Evolutionary conservation across 257 asterid genomes (phyloP), one percentile per base, ranked within the genome.

Genomic region (Nicotiana obtusifolia): DNA sequence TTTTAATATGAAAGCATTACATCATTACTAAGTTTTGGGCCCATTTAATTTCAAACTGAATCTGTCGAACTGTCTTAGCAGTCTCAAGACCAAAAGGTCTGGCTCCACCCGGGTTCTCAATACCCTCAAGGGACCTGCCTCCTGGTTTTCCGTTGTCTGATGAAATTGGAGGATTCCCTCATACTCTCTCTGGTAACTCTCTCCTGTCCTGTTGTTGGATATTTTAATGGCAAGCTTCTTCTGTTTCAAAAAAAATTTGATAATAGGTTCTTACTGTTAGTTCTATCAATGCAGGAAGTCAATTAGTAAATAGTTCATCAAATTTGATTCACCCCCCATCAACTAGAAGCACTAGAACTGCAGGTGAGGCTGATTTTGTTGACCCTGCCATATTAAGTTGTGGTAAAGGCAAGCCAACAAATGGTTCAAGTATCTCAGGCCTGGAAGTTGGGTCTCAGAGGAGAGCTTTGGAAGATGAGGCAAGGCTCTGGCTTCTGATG

Each of bases 81-180:
- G 99, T 84, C 75, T 82, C 84, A 69, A 92, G 93, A 85, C 52
- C 91, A 76, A 98, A 90, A 85, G 83, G 89, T 85, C 83, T 90
- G 86, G 93, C 90, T 82, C 98, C 99, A 1, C 97, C 99, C 24
- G 97, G 99, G 35, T 91, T 95, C 90, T 83, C 94, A 4, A 83
- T 86, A 81, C 88, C 94, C 83, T 82, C 91, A 49, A 89, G 97
- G 86, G 97, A 90, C 80, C 92, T 93, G 69, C 98, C 98, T 76
- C 97, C 97, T 20, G 97, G 98, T 52, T 95, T 93, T 85, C 87
- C 93, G 2, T 24, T 90, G 76, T 62, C 86, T 56, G 95, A 91
- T 76, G 90, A 92, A 82, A 81, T 86, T 5, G 87, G 89, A 57
- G 56, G 84, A 49, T 83, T 89, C 49, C 80, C 89, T 69, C 91